Evolutionary conservation across 768 basidiomycete genomes (phyloP), one percentile per base, ranked within the genome.

Genomic region (Tephrocybe sp.): DNA sequence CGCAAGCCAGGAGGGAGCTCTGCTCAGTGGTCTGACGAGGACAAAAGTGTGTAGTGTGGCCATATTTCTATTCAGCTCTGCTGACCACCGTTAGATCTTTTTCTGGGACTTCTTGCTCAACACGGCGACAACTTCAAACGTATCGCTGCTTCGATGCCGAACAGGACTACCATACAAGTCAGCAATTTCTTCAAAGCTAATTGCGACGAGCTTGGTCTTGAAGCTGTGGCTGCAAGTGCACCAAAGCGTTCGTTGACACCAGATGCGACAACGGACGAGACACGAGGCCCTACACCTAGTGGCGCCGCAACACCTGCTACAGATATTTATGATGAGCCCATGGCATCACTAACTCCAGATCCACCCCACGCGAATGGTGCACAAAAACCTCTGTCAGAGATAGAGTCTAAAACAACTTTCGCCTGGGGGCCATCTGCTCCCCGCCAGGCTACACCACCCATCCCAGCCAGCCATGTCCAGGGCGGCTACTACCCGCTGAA

Each of bases 111-210:
- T 33, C 71, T 88, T 15, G 68, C 71, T n/a, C 73, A 80, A 51
- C 75, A 87, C 63, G 87, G 86, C 30, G 76, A 79, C 48, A 79
- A 90, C 60, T 84, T 84, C 59, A 79, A 82, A 58, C 76, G 79
- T n/a, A 85, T 91, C 45, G 82, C 88, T 1, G 75, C 83, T 2
- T 77, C 78, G 4, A 78, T 90, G 74, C 82, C 80, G 5, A 79
- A 78, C 65, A 84, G 84, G 83, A 83, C 81, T 24, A 75, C 74
- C 15, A 68, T 75, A 9, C 83, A 84, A 72, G 79, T 83, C 43
- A 74, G 67, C 55, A 73, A 75, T 53, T 84, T 73, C 60, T 83
- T 79, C 64, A 74, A 69, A 56, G 63, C 67, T 36, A 73, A 83
- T 54, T 55, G 65, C 24, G 68, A 57, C 10, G 69, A 72, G 21